Percentiles rank a stretch among this genome's conserved stretches.
These are phyloP conservation scores for Picea mariana DNA, from an alignment of 83 land plant genomes.

Conservation along the genomic window DNA sequence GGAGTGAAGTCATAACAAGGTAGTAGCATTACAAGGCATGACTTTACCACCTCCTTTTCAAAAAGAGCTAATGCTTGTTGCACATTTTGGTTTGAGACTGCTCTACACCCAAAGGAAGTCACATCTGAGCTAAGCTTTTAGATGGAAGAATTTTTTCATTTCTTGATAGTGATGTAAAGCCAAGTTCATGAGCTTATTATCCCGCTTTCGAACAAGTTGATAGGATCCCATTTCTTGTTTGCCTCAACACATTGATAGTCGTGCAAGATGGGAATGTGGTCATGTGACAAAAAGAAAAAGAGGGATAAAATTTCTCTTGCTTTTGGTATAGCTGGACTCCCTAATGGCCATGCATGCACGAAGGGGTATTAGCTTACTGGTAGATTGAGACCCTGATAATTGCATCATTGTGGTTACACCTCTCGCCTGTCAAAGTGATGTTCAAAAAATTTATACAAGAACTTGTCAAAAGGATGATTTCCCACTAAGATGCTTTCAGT, in stretches of 20 bases:
- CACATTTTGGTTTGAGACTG: not conserved
- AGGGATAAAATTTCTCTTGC: not conserved
- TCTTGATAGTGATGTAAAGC: not conserved
- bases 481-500: too few relatives aligned
- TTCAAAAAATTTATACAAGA: too few relatives aligned
- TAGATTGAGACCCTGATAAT: not conserved
- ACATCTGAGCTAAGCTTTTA: not conserved
- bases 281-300: not conserved
- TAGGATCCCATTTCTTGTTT: not conserved
- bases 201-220: not conserved
- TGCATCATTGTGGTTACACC: not conserved
- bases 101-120: not conserved
- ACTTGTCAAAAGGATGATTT: too few relatives aligned
- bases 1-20: not conserved
- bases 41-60: not conserved
- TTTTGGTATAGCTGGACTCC: not conserved
- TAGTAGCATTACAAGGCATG: not conserved
- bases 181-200: not conserved
- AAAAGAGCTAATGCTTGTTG: conserved; percentile 4
- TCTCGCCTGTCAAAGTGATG: too few relatives aligned
- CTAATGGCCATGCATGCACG: not conserved
- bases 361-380: not conserved
- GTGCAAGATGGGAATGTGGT: not conserved
- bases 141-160: not conserved
- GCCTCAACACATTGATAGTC: not conserved